phyloP scores from a whole-genome alignment of 2,329 filamentous ascomycete species.

The Ophiostoma himal-ulmi region DNA sequence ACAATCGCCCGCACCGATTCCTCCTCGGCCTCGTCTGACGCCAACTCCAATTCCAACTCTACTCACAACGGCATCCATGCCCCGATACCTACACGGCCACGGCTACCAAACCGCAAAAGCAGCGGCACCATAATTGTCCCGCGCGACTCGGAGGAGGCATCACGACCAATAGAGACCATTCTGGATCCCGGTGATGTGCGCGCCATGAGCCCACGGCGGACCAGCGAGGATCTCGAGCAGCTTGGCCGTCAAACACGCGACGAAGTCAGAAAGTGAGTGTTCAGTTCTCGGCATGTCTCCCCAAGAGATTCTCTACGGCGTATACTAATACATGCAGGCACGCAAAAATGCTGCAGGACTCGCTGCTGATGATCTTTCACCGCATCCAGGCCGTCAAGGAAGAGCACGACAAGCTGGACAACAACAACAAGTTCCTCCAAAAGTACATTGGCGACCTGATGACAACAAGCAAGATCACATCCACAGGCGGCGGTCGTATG shows the following conservation, averaged over 20 bases:
- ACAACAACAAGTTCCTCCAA: slow-evolving; percentile 93
- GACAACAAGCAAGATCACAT: slow-evolving; percentile 71
- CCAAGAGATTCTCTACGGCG: neutral
- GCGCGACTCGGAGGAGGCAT: slow-evolving; percentile 59
- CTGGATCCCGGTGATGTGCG: slow-evolving; percentile 84
- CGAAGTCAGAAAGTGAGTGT: slow-evolving; percentile 51
- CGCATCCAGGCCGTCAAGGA: slow-evolving; percentile 90
- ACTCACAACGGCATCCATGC: slow-evolving; percentile 40
- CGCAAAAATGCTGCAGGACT: slow-evolving; percentile 81
- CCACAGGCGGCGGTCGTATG: slow-evolving; percentile 43
- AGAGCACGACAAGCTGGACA: slow-evolving; percentile 94
- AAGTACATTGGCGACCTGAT: slow-evolving; percentile 97
- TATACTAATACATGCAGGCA: slow-evolving; percentile 45
- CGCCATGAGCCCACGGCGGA: slow-evolving; percentile 89
- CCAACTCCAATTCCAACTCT: slow-evolving; percentile 24
- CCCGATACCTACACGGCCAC: slow-evolving; percentile 55
- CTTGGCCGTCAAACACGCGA: slow-evolving; percentile 76
- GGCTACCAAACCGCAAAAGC: slow-evolving; percentile 66
- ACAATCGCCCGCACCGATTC: slow-evolving; percentile 30
- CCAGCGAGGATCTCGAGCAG: slow-evolving; percentile 83
- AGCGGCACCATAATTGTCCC: slow-evolving; percentile 79
- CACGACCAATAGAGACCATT: slow-evolving; percentile 66
- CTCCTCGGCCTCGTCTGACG: slow-evolving; percentile 31
- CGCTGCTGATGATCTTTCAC: slow-evolving; percentile 81
- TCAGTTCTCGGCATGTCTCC: neutral